phyloP scores from a whole-genome alignment of 805 yeast species.

The Ogataea naganishii region DNA sequence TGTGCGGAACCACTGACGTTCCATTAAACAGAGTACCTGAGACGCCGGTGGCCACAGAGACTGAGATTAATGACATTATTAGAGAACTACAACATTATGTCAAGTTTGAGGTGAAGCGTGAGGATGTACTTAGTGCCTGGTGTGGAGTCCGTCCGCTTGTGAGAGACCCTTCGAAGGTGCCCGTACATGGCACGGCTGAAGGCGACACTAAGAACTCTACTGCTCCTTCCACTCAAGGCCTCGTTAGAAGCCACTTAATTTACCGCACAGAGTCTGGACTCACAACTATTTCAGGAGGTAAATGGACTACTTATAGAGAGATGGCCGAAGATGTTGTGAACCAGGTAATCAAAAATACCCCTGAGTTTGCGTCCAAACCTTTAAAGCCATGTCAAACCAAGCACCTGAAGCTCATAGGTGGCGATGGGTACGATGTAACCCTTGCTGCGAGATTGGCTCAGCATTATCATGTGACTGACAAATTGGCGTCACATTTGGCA shows the following conservation, averaged over 20 bases:
- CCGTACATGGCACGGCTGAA: constrained; percentile 29
- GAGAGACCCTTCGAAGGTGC: constrained; percentile 57
- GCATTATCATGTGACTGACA: constrained; percentile 61
- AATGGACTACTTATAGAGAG: constrained; percentile 97
- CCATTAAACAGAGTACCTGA: constrained; percentile 65
- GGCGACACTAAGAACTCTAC: constrained; percentile 5
- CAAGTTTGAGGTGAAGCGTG: constrained; percentile 80
- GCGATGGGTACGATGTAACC: constrained; percentile 67
- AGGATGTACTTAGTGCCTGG: constrained; percentile 93
- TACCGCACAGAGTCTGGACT: constrained; percentile 62
- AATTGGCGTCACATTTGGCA: constrained; percentile 73
- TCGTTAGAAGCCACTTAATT: constrained; percentile 84
- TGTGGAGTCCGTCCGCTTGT: constrained; percentile 94
- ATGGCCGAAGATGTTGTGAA: constrained; percentile 94
- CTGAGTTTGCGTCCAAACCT: constrained; percentile 21
- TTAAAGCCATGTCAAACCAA: constrained; percentile 45
- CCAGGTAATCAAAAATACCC: constrained; percentile 45
- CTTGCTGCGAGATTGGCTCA: constrained; percentile 75
- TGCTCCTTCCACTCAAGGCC: constrained; percentile 63
- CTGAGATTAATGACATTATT: constrained; percentile 81
- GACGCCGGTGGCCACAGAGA: constrained; percentile 79
- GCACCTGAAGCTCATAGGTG: constrained; percentile 61
- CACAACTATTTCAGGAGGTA: constrained; percentile 90
- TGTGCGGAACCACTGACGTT: constrained; percentile 95
- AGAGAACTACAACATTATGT: constrained; percentile 84